Conservation (phyloP, 1,139 yeast genomes). For the Geotrichum bryndzae region DNA sequence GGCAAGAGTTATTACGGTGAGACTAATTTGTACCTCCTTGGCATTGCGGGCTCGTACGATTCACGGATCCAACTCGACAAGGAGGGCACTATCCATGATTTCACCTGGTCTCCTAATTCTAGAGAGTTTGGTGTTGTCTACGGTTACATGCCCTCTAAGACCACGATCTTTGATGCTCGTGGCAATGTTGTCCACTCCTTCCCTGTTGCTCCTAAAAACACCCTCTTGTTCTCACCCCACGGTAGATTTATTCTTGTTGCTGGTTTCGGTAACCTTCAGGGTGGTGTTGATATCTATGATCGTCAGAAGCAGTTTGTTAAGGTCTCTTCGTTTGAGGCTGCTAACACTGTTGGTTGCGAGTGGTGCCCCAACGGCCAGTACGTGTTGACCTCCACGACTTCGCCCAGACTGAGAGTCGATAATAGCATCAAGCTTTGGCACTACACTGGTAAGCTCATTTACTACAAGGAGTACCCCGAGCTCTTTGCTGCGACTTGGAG, state of each 20-base stretch:
- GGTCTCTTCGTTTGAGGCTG: conserved; percentile 77
- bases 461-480: conserved; percentile 72
- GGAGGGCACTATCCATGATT: conserved; percentile 96
- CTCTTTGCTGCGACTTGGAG: conserved; percentile 82
- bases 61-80: conserved; percentile 80
- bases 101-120: conserved; percentile 95
- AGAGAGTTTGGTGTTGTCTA: conserved; percentile 96
- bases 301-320: conserved; percentile 80
- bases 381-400: conserved; percentile 90
- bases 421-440: conserved; percentile 95
- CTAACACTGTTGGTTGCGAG: conserved; percentile 90
- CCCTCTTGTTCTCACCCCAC: conserved; percentile 88
- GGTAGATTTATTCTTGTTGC: conserved; percentile 88
- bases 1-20: conserved; percentile 97
- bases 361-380: conserved; percentile 99
- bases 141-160: conserved; percentile 96
- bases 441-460: conserved; percentile 75
- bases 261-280: conserved; percentile 97
- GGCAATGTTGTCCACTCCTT: conserved; percentile 82
- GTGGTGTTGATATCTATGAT: conserved; percentile 91
- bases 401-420: conserved; percentile 95
- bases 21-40: conserved; percentile 82
- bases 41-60: conserved; percentile 88
- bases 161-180: conserved; percentile 89
- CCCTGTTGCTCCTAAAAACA: conserved; percentile 85